These are phyloP conservation scores for Steccherinum ochraceum DNA, from an alignment of 768 basidiomycete genomes.

Conservation along the genomic window DNA sequence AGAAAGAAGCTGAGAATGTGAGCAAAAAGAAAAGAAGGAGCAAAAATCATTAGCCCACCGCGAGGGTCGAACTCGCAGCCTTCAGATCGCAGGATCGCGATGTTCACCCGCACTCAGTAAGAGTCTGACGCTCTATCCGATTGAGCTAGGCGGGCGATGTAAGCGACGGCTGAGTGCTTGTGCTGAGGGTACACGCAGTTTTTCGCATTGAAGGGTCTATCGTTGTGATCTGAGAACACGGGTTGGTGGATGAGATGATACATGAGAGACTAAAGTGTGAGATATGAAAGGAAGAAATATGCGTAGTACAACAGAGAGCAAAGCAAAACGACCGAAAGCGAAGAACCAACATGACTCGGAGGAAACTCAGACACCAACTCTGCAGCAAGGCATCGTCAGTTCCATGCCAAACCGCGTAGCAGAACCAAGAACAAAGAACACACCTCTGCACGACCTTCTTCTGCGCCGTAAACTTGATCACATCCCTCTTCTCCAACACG, in stretches of 20 bases:
- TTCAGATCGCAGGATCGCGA: conserved; percentile 34
- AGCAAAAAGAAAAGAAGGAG: neutral
- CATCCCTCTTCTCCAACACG: conserved; percentile 91
- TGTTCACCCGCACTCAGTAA: conserved; percentile 28
- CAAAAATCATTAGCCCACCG: conserved; percentile 44
- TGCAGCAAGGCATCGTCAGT: neutral
- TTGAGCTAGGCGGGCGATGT: conserved; percentile 54
- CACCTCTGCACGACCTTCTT: conserved; percentile 53
- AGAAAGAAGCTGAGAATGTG: too few relatives aligned
- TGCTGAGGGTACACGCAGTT: neutral
- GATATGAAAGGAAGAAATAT: neutral
- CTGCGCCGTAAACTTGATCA: conserved; percentile 86
- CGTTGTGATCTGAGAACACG: neutral
- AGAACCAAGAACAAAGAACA: conserved; percentile 5
- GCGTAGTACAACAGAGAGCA: neutral
- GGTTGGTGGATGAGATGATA: too few relatives aligned
- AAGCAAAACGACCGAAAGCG: neutral
- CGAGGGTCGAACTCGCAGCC: conserved; percentile 62
- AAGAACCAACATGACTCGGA: neutral
- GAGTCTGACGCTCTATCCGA: conserved; percentile 66
- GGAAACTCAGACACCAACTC: neutral
- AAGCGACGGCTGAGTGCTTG: neutral
- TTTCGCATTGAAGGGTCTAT: neutral
- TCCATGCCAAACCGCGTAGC: too few relatives aligned
- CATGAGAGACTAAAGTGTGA: neutral